Base-by-base conservation (phyloP, 352 stramenopile species). In the Phytophthora constricta region DNA sequence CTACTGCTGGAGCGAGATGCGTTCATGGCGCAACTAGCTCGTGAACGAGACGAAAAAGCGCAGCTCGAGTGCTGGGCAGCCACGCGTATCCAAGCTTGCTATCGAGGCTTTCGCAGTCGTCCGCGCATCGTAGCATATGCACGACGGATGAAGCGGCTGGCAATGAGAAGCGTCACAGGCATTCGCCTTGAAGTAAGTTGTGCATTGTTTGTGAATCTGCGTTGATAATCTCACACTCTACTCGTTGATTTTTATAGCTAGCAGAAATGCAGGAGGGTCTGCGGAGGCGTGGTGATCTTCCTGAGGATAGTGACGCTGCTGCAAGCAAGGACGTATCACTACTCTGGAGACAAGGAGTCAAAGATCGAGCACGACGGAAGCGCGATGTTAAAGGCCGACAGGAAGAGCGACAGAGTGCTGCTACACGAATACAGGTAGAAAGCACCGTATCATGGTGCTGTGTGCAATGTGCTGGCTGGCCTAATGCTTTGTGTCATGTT, bases 61-160 rank as follows among this genome's bases (percentile, higher is more conserved):
- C 37, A 64, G 25, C 68, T 89, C 0, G 84, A 92, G 25, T 66
- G 47, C 16, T 92, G 84, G 84, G 84, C 84, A 5, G 79, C 80
- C 4, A 90, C 72, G 9, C 84, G 78, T 34, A 90, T 92, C 58
- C 84, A 92, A 48, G 74, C 82, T 4, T 83, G 72, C 56, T 92
- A 82, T 50, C 70, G 82, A 5, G 80, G 84, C 2, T 89, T 79
- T 52, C 62, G 72, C 0, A 74, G 53, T 13, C 84, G 84, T 2
- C 82, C 84, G 2, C 72, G 74, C 0, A 57, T 68, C 3, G 37
- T 82, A 19, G 64, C 71, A n/a, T 91, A 89, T 52, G 68, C 80
- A 46, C 72, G 70, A 20, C 51, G 75, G 3, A 66, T 79, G 54
- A 72, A 73, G 25, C 71, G 22, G 20, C 25, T 63, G 5, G 48